Base-by-base conservation (phyloP, 192 early-diverging fungal genomes). In the Mortierella claussenii region DNA sequence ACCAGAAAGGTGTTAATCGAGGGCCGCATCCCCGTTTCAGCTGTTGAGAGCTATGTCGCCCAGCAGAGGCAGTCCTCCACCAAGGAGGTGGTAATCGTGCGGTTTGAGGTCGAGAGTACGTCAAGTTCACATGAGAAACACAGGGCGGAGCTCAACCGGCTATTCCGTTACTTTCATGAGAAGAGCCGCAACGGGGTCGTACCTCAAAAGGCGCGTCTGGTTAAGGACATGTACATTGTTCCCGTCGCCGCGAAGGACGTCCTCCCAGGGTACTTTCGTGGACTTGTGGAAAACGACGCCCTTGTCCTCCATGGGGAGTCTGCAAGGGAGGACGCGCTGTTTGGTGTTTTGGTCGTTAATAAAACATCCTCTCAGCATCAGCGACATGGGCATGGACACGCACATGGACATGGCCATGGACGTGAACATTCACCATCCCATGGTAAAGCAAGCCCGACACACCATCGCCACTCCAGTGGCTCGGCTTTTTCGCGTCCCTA, bases 141-240 rank as follows among this genome's bases (percentile, higher is more conserved):
- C 17, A 55, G 52, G 36, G 40, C 63, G 31, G 84, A 88, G 33
- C 84, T 83, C 54, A 68, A 81, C 9, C 61, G 66, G 11, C 57
- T 94, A 31, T 83, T 90, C 42, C 78, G 82, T 17, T 91, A 93
- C 63, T 90, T 94, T 53, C 60, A 81, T n/a, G 70, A 73, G 13
- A 80, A 85, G 48, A 48, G 78, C 15, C 80, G 91, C n/a, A 87
- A 83, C 68, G 92, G 89, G 5, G 91, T 92, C 0, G 83, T 94
- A 11, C 89, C 83, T n/a, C 81, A 89, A 37, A 81, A 82, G 49
- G 87, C 85, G 28, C 80, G 86, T 15, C 81, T 66, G 37, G 85
- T 93, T 21, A 93, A 91, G 67, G 92, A 94, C 49, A 87, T 94
- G 86, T 94, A 94, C 64, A 27, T 94, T 32, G 70, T 93, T 7